Conservation (phyloP, 441 rosid species). For the Biscutella auriculata region DNA sequence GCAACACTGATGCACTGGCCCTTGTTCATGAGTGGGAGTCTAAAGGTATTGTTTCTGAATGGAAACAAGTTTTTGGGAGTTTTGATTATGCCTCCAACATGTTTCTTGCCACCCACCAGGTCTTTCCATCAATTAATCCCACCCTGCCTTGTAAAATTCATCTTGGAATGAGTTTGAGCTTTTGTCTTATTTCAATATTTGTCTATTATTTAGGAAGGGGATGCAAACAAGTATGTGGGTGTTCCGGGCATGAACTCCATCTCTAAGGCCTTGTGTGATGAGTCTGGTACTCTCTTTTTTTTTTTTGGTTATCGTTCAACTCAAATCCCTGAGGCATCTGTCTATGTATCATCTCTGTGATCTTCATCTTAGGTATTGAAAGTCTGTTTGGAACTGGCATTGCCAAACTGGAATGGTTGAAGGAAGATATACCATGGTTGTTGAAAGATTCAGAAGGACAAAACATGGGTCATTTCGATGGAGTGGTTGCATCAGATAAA, state of each 20-base stretch:
- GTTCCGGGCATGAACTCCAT: slow-evolving; percentile 79
- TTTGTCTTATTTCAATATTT: neutral
- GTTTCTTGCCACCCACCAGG: slow-evolving; percentile 43
- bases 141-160: neutral
- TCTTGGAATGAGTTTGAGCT: neutral
- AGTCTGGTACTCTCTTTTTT: slow-evolving; percentile 33
- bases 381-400: slow-evolving; percentile 53
- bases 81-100: slow-evolving; percentile 43
- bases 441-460: slow-evolving; percentile 48
- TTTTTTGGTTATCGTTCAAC: neutral
- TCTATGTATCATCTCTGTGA: neutral
- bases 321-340: neutral
- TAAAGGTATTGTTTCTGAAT: slow-evolving; percentile 51
- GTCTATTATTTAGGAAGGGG: slow-evolving; percentile 33
- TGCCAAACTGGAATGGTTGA: slow-evolving; percentile 60
- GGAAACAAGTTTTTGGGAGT: slow-evolving; percentile 50
- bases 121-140: slow-evolving; percentile 11
- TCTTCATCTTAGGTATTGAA: slow-evolving; percentile 42
- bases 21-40: slow-evolving; percentile 66
- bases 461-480: slow-evolving; percentile 45
- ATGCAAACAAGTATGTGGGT: slow-evolving; percentile 53
- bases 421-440: slow-evolving; percentile 43
- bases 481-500: slow-evolving; percentile 64
- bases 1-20: slow-evolving; percentile 32
- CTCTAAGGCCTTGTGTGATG: slow-evolving; percentile 47